phyloP scores from a whole-genome alignment of 129 eudicot species.

The Chrysanthemum makinoi region DNA sequence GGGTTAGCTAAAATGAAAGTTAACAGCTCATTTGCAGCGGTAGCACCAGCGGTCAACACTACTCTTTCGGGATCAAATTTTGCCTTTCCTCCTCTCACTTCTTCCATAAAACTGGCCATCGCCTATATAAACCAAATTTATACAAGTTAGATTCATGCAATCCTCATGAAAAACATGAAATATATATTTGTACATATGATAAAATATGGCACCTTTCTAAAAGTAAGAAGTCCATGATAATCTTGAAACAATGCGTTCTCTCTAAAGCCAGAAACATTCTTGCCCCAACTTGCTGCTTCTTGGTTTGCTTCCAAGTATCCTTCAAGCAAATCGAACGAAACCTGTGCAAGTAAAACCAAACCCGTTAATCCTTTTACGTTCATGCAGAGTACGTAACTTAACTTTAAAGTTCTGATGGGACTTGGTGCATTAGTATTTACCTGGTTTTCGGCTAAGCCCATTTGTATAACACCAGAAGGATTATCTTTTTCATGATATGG shows the following conservation, averaged over 20 bases:
- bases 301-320: constrained; percentile 59
- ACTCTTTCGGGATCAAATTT: constrained; percentile 70
- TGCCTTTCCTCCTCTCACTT: constrained; percentile 82
- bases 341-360: constrained; percentile 42
- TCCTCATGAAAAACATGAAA: constrained; percentile 10
- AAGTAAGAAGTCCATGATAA: constrained; percentile 76
- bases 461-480: constrained; percentile 79
- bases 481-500: constrained; percentile 63
- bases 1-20: constrained; percentile 91
- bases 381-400: neutral
- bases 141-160: neutral
- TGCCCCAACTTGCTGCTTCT: constrained; percentile 45
- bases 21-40: constrained; percentile 85
- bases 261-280: constrained; percentile 50
- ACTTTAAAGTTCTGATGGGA: neutral
- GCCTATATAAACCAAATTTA: constrained; percentile 46
- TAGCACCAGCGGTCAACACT: constrained; percentile 90
- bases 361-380: neutral
- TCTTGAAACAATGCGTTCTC: constrained; percentile 93
- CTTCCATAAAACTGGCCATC: constrained; percentile 95
- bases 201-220: constrained; percentile 57
- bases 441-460: constrained; percentile 96
- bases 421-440: constrained; percentile 36
- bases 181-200: neutral
- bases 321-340: constrained; percentile 85